Conservation (phyloP, 768 basidiomycete species). For the Phallus indusiatus region DNA sequence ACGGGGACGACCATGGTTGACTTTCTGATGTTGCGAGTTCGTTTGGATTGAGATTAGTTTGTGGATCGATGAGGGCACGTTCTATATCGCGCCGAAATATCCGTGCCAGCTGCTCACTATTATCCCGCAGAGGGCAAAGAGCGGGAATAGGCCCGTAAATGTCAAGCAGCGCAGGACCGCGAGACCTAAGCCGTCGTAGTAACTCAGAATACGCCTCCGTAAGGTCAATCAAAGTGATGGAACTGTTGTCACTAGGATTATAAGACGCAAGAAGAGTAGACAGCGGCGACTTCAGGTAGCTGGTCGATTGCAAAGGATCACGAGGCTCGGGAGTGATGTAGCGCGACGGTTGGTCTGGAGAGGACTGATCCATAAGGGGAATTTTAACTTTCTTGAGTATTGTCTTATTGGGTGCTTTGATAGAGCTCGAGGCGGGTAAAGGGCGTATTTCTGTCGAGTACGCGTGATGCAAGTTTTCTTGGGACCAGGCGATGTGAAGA, state of each 20-base stretch:
- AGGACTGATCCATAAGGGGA: slow-evolving; percentile 24
- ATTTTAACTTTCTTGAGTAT: slow-evolving; percentile 54
- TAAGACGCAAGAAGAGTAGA: slow-evolving; percentile 40
- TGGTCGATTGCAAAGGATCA: slow-evolving; percentile 51
- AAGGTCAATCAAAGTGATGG: slow-evolving; percentile 44
- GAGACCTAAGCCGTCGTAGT: slow-evolving; percentile 35
- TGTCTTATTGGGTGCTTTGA: slow-evolving; percentile 45
- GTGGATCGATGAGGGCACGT: slow-evolving; percentile 55
- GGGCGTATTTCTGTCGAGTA: slow-evolving; percentile 7
- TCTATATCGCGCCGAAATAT: slow-evolving; percentile 62
- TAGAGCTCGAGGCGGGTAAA: slow-evolving; percentile 17
- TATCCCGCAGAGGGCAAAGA: slow-evolving; percentile 53
- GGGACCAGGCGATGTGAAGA: slow-evolving; percentile 43
- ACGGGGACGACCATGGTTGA: slow-evolving; percentile 16
- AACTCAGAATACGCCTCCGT: slow-evolving; percentile 70
- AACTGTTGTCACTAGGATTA: slow-evolving; percentile 11
- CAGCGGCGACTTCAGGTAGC: slow-evolving; percentile 60
- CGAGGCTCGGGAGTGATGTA: slow-evolving; percentile 71
- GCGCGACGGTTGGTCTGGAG: slow-evolving; percentile 39
- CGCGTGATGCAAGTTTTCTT: slow-evolving; percentile 37
- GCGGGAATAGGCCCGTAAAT: slow-evolving; percentile 32
- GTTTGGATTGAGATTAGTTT: slow-evolving; percentile 15
- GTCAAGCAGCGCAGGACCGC: slow-evolving; percentile 55
- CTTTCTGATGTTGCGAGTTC: slow-evolving; percentile 15
- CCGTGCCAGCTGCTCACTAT: slow-evolving; percentile 40